Conservation (phyloP, 1,139 yeast species). For the Candida dubliniensis region DNA sequence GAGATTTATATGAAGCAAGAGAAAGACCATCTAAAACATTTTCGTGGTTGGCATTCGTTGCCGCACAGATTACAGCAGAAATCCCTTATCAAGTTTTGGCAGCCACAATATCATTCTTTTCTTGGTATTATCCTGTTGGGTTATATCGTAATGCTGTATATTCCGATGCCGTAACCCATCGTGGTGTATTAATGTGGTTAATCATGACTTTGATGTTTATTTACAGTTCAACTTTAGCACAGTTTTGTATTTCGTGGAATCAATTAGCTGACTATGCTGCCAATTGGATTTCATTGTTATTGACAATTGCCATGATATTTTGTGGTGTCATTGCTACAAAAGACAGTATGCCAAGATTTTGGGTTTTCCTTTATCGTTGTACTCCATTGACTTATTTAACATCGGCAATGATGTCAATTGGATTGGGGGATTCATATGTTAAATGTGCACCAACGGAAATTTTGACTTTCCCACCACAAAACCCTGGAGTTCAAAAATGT, state of each 20-base stretch:
- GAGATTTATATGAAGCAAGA: conserved; percentile 40
- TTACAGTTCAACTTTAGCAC: conserved; percentile 41
- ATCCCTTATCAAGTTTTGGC: conserved; percentile 70
- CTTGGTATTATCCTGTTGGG: conserved; percentile 78
- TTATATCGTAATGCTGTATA: conserved; percentile 54
- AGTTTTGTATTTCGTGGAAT: conserved; percentile 37
- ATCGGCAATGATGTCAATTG: conserved; percentile 39
- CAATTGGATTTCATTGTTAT: conserved; percentile 27
- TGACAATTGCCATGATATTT: conserved; percentile 32
- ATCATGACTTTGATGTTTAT: conserved; percentile 38
- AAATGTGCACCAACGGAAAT: conserved; percentile 28
- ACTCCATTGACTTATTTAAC: conserved; percentile 66
- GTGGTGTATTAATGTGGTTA: conserved; percentile 50
- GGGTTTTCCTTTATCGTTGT: conserved; percentile 37
- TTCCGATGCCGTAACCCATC: conserved; percentile 20
- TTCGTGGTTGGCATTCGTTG: conserved; percentile 37
- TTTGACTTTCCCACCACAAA: conserved; percentile 28
- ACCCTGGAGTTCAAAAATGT: conserved; percentile 56
- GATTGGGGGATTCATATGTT: conserved; percentile 25
- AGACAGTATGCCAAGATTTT: conserved; percentile 32
- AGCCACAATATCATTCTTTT: conserved; percentile 67
- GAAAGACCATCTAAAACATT: conserved; percentile 34
- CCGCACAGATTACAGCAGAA: conserved; percentile 69
- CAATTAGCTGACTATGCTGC: conserved; percentile 44
- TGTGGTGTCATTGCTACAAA: conserved; percentile 34